phyloP scores from a whole-genome alignment of 1,139 yeast genomes.

The Zygoascus sp. region DNA sequence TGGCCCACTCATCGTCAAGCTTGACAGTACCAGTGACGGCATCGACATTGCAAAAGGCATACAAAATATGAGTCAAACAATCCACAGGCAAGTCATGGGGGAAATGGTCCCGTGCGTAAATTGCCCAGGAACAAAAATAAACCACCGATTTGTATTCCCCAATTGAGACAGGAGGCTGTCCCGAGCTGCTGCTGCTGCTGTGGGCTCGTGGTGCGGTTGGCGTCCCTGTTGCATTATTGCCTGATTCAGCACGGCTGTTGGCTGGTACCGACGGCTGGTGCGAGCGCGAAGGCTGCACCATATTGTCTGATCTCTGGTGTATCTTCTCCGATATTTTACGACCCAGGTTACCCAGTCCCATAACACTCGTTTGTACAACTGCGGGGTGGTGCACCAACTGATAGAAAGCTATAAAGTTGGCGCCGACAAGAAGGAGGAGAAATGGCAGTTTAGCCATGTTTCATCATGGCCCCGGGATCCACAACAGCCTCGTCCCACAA shows the following conservation, averaged over 20 bases:
- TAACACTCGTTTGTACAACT: background rate
- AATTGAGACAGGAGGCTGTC: background rate
- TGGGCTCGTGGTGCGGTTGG: no score
- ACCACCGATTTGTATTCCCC: constrained; percentile 23
- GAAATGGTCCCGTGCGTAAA: constrained; percentile 56
- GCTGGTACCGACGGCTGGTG: background rate
- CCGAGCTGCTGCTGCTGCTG: no score
- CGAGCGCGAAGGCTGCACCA: background rate
- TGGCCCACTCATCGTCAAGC: constrained; percentile 67
- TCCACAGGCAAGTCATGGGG: constrained; percentile 63
- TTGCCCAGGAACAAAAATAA: constrained; percentile 56
- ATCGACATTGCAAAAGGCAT: constrained; percentile 68
- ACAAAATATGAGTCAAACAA: constrained; percentile 62
- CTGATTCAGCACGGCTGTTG: no score
- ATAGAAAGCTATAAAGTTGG: background rate
- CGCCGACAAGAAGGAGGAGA: background rate
- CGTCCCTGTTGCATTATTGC: no score
- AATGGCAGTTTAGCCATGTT: background rate
- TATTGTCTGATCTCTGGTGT: background rate
- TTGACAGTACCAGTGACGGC: constrained; percentile 48
- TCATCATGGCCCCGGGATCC: no score
- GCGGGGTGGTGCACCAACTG: background rate
- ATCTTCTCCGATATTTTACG: background rate
- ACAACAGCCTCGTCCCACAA: no score
- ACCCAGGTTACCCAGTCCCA: background rate